A percentile compares a stretch with the other conserved stretches of the same genome.
Conservation (phyloP, 441 rosid species). For the Cnidoscolus chayamansa region DNA sequence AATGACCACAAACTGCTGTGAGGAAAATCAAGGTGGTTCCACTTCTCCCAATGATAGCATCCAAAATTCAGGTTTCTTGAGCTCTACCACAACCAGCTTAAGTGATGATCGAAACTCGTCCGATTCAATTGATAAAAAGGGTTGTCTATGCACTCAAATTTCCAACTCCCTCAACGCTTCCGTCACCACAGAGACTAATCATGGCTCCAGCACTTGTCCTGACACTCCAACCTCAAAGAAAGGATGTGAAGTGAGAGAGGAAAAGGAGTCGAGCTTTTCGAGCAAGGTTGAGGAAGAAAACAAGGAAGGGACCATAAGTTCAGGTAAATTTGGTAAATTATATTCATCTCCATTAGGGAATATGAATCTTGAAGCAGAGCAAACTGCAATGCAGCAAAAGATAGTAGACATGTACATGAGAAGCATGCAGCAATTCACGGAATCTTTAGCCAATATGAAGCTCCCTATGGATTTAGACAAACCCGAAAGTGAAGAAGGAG, state of each 20-base stretch:
- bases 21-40: slow-evolving; percentile 33
- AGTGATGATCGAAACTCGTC: slow-evolving; percentile 67
- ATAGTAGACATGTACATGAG: slow-evolving; percentile 96
- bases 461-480: slow-evolving; percentile 79
- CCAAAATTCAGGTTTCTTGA: slow-evolving; percentile 47
- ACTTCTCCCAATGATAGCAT: slow-evolving; percentile 35
- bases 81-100: slow-evolving; percentile 70
- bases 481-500: slow-evolving; percentile 30
- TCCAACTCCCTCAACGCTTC: slow-evolving; percentile 28
- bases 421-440: slow-evolving; percentile 89
- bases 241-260: slow-evolving; percentile 32
- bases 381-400: slow-evolving; percentile 80
- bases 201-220: slow-evolving; percentile 33
- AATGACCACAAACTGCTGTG: slow-evolving; percentile 43
- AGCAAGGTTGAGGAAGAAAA: slow-evolving; percentile 29
- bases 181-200: slow-evolving; percentile 30
- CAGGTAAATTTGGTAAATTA: slow-evolving; percentile 31
- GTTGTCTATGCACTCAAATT: slow-evolving; percentile 19
- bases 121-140: slow-evolving; percentile 50
- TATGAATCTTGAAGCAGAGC: slow-evolving; percentile 56
- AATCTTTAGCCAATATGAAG: slow-evolving; percentile 86
- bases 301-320: slow-evolving; percentile 24
- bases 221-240: slow-evolving; percentile 65
- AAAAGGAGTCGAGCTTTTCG: slow-evolving; percentile 21
- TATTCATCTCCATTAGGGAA: slow-evolving; percentile 45